Evolutionary conservation across 345 rosid species (phyloP).

Genomic region (Euphorbia pulcherrima): DNA sequence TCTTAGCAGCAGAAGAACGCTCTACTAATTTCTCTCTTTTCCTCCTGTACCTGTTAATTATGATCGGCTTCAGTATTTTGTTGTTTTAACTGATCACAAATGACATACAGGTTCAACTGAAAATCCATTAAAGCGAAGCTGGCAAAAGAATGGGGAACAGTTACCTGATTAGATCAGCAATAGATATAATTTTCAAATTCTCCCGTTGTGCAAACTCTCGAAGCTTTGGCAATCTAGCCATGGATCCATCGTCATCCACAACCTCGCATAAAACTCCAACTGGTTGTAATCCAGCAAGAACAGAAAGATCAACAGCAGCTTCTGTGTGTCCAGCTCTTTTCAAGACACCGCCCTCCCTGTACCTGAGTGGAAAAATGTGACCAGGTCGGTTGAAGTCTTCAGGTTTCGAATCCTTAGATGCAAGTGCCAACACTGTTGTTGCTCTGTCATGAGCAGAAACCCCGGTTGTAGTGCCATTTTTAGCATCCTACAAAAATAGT

Average conservation of each 20-base stretch:
- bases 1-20: slow-evolving; percentile 62
- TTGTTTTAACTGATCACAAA: not conserved
- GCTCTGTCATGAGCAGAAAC: slow-evolving; percentile 89
- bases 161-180: slow-evolving; percentile 81
- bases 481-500: slow-evolving; percentile 60
- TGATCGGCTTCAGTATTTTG: not conserved
- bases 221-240: slow-evolving; percentile 83
- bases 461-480: slow-evolving; percentile 85
- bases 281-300: slow-evolving; percentile 77
- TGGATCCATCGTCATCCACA: slow-evolving; percentile 87
- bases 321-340: slow-evolving; percentile 96
- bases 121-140: not conserved
- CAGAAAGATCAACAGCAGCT: slow-evolving; percentile 81
- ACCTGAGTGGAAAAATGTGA: slow-evolving; percentile 76
- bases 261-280: slow-evolving; percentile 76
- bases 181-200: slow-evolving; percentile 60
- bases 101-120: not conserved
- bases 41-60: slow-evolving; percentile 65
- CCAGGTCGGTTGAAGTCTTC: slow-evolving; percentile 88
- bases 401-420: slow-evolving; percentile 73
- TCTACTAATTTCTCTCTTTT: slow-evolving; percentile 80
- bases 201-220: slow-evolving; percentile 57
- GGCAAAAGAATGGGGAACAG: not conserved
- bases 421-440: slow-evolving; percentile 67
- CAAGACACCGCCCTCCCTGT: slow-evolving; percentile 82